These are phyloP conservation scores for Pulveroboletus frians DNA, from an alignment of 768 basidiomycete species.

Conservation along the genomic window DNA sequence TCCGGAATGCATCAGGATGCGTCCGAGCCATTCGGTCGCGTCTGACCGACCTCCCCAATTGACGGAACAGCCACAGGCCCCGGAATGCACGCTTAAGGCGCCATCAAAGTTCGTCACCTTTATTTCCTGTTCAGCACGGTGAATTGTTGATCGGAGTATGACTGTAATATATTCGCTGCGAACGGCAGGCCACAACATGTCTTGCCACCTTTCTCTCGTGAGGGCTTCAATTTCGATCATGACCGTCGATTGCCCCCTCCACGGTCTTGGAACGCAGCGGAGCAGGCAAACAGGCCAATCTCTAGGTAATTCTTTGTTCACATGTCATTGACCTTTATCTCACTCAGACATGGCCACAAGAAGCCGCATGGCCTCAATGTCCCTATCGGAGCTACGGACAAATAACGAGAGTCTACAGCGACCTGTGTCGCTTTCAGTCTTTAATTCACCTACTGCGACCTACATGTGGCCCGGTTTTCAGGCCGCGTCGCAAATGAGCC, in stretches of 20 bases:
- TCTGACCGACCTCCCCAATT: constrained; percentile 16
- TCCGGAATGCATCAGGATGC: constrained; percentile 21
- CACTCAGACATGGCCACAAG: constrained; percentile 15
- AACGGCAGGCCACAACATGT: constrained; percentile 33
- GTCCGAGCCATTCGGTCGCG: constrained; percentile 14
- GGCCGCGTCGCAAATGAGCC: constrained; percentile 40
- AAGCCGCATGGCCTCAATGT: constrained; percentile 21
- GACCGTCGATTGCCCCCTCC: constrained; percentile 31
- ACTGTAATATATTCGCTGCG: constrained; percentile 18
- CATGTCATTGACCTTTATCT: constrained; percentile 13
- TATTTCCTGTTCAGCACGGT: constrained; percentile 6
- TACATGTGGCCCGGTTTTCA: constrained; percentile 46
- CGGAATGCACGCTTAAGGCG: constrained; percentile 20
- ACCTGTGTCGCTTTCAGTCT: constrained; percentile 37
- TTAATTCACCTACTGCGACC: constrained; percentile 41
- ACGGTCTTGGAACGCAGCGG: constrained; percentile 27
- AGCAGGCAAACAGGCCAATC: constrained; percentile 16
- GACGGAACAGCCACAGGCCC: constrained; percentile 18
- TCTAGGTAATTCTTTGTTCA: constrained; percentile 22
- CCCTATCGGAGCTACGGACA: constrained; percentile 16
- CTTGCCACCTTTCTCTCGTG: constrained; percentile 29
- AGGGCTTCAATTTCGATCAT: constrained; percentile 30
- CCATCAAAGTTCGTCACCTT: constrained; percentile 23
- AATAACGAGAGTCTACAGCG: constrained; percentile 26
- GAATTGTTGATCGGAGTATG: constrained; percentile 25